These are phyloP conservation scores for Eragrostis tef DNA, from an alignment of 202 grass and related monocot species.

Conservation along the genomic window DNA sequence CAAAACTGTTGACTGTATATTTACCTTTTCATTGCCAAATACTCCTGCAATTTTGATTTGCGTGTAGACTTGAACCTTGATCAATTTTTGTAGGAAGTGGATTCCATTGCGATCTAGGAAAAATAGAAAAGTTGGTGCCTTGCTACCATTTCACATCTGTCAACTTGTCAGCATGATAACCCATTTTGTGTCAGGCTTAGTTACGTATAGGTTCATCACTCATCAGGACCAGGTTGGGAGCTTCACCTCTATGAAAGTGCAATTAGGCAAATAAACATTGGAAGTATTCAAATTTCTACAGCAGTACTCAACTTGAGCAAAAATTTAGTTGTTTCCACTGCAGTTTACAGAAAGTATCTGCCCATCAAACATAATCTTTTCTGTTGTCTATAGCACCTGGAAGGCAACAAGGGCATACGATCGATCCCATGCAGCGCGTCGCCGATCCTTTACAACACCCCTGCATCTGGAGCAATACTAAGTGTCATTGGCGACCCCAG, in stretches of 20 bases:
- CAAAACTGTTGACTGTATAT: not conserved
- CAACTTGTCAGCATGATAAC: not conserved
- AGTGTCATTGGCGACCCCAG: constrained; percentile 70
- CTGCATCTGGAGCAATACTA: constrained; percentile 62
- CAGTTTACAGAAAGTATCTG: not conserved
- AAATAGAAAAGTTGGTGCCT: not conserved
- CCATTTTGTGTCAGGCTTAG: not conserved
- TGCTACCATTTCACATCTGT: not conserved
- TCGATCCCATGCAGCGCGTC: constrained; percentile 63
- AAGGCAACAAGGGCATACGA: constrained; percentile 56
- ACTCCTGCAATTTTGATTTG: not conserved
- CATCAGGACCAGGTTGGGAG: constrained; percentile 15
- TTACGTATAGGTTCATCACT: not conserved
- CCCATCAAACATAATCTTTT: constrained; percentile 25
- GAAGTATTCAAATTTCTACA: not conserved
- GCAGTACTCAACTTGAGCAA: constrained; percentile 11
- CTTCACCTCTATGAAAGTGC: constrained; percentile 2
- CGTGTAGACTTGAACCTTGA: not conserved
- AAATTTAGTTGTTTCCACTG: not conserved
- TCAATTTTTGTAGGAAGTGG: not conserved
- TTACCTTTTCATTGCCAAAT: not conserved
- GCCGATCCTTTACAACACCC: constrained; percentile 58
- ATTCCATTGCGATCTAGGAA: not conserved
- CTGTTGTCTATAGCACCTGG: constrained; percentile 64
- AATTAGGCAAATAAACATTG: not conserved